Evolutionary conservation across 31 red algal species (phyloP), one percentile per base, ranked within the genome.

Genomic region (Asparagopsis taxiformis): DNA sequence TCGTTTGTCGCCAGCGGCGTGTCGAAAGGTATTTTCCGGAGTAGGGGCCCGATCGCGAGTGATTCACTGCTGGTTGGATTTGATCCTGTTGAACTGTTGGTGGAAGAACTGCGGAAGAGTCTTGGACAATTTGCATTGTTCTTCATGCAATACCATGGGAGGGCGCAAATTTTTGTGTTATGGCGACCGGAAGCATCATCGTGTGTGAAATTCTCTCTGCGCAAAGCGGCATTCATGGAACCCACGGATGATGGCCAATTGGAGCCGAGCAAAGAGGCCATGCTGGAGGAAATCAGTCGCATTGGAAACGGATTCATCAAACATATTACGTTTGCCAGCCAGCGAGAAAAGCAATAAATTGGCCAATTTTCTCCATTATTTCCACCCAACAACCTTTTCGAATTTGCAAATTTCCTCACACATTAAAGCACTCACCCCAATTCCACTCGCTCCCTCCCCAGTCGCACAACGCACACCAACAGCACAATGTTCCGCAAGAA

Each of bases 81-180:
- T 16, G 70, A 86, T 46, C 59, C 70, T 22, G 60, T 76, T 34
- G 25, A 38, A 17, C 41, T 35, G 15, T 31, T 86, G 32, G 10
- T 55, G 51, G 51, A 43, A 29, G 53, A 67, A 16, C 60, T 86
- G 26, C 33, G 50, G 26, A 23, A 58, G 28, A 51, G 62, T 1
- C 70, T 86, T 59, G 71, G 82, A 22, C 29, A 61, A 44, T 86
- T 67, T 36, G 82, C 82, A 8, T 21, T 86, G 51, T 86, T 86
- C 44, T 41, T 76, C 29, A 62, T 59, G 56, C 34, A 73, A 49
- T 49, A 54, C 19, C 19, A 58, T 52, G 71, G 61, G 23, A 48
- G 82, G n/a, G 21, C 31, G 23, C 32, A 68, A 23, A 54, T 86
- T 31, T 86, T 24, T 36, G 71, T 76, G 2, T 69, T 86, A 16